Evolutionary conservation across 1,139 yeast species (phyloP).

Genomic region (Hyphopichia khmerensis): DNA sequence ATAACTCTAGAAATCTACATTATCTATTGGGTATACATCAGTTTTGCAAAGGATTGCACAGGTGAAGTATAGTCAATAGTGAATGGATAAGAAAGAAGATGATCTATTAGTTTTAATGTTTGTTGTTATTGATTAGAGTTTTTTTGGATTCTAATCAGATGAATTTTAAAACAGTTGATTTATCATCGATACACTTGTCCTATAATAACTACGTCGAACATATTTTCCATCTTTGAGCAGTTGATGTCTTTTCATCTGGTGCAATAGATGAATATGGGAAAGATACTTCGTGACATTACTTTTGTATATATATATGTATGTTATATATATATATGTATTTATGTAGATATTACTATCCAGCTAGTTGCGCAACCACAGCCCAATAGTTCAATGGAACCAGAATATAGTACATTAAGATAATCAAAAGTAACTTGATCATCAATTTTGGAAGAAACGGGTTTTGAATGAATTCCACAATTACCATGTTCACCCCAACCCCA

Average conservation of each 20-base stretch:
- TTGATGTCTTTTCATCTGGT: slow-evolving; percentile 15
- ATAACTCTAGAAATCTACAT: background rate
- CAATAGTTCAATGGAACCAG: slow-evolving; percentile 20
- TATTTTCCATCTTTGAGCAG: slow-evolving; percentile 74
- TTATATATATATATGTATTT: too few species aligned
- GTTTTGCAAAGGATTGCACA: slow-evolving; percentile 10
- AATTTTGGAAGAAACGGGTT: slow-evolving; percentile 11
- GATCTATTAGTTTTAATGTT: slow-evolving; percentile 10
- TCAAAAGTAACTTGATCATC: slow-evolving; percentile 34
- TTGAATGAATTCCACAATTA: slow-evolving; percentile 64
- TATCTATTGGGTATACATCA: background rate
- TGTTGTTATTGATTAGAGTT: background rate
- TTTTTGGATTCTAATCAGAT: slow-evolving; percentile 2
- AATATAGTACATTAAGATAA: slow-evolving; percentile 37
- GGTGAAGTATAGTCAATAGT: slow-evolving; percentile 3
- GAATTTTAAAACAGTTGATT: slow-evolving; percentile 8
- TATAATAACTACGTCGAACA: slow-evolving; percentile 67
- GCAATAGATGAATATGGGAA: slow-evolving; percentile 73
- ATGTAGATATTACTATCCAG: slow-evolving; percentile 27
- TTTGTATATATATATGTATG: background rate
- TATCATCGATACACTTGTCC: slow-evolving; percentile 62
- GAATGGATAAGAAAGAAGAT: slow-evolving; percentile 25
- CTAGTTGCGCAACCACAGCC: slow-evolving; percentile 48
- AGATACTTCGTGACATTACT: slow-evolving; percentile 73
- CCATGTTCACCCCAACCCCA: slow-evolving; percentile 99